Evolutionary conservation across 306 rosid species (phyloP).

Genomic region (Lathyrus aphaca): DNA sequence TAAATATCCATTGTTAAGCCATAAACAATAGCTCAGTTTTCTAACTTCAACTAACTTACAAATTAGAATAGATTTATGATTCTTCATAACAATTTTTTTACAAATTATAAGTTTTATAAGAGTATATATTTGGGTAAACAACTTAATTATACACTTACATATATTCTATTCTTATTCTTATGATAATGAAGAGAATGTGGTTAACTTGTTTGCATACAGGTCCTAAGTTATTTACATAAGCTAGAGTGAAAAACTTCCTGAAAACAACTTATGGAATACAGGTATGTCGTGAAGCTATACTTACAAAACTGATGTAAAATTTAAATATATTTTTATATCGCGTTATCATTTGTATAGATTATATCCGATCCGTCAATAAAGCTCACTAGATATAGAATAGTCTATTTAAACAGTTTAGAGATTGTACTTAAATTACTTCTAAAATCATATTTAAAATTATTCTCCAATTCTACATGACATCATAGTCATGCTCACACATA

Average conservation of each 20-base stretch:
- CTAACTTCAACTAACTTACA: neutral
- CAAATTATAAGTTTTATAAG: neutral
- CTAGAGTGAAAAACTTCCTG: neutral
- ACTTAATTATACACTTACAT: neutral
- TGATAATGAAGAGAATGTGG: neutral
- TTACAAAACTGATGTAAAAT: no score
- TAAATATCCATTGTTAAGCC: neutral
- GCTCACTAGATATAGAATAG: no score
- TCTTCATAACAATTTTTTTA: neutral
- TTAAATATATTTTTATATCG: no score
- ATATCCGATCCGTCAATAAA: no score
- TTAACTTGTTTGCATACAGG: neutral
- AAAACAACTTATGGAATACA: neutral
- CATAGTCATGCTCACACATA: no score
- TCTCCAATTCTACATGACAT: no score
- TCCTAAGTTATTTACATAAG: neutral
- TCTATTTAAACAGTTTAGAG: no score
- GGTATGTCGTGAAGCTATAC: neutral
- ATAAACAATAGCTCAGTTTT: neutral
- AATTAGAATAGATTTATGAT: neutral
- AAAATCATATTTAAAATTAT: no score
- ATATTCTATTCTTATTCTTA: neutral
- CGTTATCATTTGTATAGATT: no score
- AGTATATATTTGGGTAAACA: neutral
- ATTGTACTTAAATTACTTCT: no score